Base-by-base conservation (phyloP, 176 grass and related monocot species). In the Phoenix roebelenii region DNA sequence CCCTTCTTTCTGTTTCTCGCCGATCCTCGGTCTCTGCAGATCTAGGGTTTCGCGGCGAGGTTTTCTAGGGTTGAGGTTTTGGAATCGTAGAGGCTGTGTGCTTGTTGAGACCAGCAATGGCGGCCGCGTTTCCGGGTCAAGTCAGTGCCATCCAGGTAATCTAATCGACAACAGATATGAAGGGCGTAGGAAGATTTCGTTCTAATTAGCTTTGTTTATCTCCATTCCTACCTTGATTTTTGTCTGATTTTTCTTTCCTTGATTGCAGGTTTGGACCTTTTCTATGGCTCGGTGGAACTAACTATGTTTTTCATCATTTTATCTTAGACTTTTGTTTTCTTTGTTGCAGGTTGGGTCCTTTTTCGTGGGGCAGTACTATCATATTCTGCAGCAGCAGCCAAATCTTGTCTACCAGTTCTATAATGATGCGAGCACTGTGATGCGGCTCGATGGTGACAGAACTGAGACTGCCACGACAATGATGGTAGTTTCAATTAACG, bases 361-460 rank as follows among this genome's bases (percentile, higher is more conserved):
- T 79, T 95, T 85, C 77, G 61, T 88, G 17, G 68, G 79, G 7
- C 88, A 95, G 76, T 95, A 95, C 79, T 95, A 86, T 51, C 77
- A 95, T 32, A 74, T 89, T 58, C 79, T 95, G 9, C 89, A 89
- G 76, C 79, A 82, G 57, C 81, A 60, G 5, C 89, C 89, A 0
- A 68, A 85, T 57, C 74, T 89, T 7, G 85, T 89, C 61, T 82
- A 89, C 59, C 89, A 95, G 79, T 95, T 95, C 70, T 95, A 95
- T 82, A 95, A 61, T 61, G 86, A 89, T 0, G 78, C 75, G 3
- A 95, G 85, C 63, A 95, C 82, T 61, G 79, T 89, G 89, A 78
- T 89, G 54, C 82, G 85, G 52, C 70, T 95, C 25, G 85, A 95
- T 60, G 79, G 82, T 58, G 54, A 73, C 54, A 69, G 73, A 0